Evolutionary conservation across 257 asterid genomes (phyloP).

Genomic region (Coffea eugenioides): DNA sequence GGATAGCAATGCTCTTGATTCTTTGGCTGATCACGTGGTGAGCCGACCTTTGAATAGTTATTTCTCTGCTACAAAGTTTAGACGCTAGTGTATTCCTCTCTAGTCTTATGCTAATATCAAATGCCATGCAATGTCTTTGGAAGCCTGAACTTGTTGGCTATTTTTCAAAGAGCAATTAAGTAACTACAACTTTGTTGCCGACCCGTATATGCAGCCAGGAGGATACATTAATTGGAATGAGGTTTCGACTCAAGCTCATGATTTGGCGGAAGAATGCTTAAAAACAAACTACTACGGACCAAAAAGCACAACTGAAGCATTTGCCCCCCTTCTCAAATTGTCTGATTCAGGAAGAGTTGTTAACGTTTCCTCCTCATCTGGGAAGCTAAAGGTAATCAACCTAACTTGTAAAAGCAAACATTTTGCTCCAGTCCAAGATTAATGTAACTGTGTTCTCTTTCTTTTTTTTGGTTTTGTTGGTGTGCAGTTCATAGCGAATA

Average conservation of each 20-base stretch:
- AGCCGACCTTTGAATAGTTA: background rate
- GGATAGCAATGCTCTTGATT: constrained; percentile 22
- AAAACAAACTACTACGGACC: constrained; percentile 44
- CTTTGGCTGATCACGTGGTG: background rate
- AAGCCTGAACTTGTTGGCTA: too few relatives aligned
- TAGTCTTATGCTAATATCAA: too few relatives aligned
- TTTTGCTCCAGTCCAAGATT: background rate
- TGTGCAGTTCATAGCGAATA: constrained; percentile 32
- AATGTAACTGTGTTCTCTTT: too few relatives aligned
- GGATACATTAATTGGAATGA: background rate
- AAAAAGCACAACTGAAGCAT: constrained; percentile 36
- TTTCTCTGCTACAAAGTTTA: background rate
- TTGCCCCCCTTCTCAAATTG: constrained; percentile 38
- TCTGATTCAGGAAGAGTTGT: constrained; percentile 50
- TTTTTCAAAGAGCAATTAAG: too few relatives aligned
- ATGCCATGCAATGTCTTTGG: too few relatives aligned
- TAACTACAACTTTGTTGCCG: too few relatives aligned
- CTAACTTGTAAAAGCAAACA: background rate
- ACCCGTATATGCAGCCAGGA: background rate
- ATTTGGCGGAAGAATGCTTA: constrained; percentile 38
- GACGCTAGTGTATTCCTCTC: background rate
- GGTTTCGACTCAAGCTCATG: constrained; percentile 16
- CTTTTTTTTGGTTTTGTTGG: background rate
- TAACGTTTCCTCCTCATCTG: constrained; percentile 45
- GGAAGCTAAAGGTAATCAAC: constrained; percentile 36